phyloP scores from a whole-genome alignment of 441 rosid genomes.

The Croton laevigatus region DNA sequence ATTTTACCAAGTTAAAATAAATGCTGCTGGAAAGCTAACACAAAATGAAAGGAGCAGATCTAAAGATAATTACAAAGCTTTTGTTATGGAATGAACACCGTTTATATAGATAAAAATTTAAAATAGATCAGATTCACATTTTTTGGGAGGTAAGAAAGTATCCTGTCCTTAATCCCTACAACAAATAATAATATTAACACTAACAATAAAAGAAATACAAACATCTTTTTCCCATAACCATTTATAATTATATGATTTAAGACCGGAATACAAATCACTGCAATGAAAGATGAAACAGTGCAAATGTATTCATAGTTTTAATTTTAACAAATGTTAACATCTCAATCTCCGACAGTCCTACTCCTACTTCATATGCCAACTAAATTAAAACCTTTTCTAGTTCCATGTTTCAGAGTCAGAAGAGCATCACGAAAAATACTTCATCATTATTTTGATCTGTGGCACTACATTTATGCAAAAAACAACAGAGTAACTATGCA shows the following conservation, averaged over 20 bases:
- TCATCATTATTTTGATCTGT: too few relatives aligned
- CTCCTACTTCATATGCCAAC: neutral
- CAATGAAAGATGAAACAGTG: neutral
- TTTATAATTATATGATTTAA: too few relatives aligned
- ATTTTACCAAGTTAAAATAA: constrained; percentile 30
- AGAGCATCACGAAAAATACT: too few relatives aligned
- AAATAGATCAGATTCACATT: too few relatives aligned
- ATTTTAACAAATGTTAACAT: too few relatives aligned
- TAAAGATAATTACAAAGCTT: neutral
- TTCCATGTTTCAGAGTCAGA: too few relatives aligned
- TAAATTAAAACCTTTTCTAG: too few relatives aligned
- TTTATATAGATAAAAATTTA: too few relatives aligned
- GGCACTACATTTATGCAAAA: too few relatives aligned
- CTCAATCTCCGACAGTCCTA: neutral
- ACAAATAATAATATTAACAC: too few relatives aligned
- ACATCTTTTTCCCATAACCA: neutral
- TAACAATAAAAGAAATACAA: neutral
- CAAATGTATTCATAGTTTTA: neutral
- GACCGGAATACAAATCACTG: neutral
- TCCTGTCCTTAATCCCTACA: neutral
- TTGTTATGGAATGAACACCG: neutral
- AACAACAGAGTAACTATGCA: too few relatives aligned
- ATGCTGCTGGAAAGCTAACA: neutral
- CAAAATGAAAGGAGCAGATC: constrained; percentile 7
- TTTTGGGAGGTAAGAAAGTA: neutral